phyloP scores from a whole-genome alignment of 495 filamentous ascomycete species.

The Lentithecium fluviatile region DNA sequence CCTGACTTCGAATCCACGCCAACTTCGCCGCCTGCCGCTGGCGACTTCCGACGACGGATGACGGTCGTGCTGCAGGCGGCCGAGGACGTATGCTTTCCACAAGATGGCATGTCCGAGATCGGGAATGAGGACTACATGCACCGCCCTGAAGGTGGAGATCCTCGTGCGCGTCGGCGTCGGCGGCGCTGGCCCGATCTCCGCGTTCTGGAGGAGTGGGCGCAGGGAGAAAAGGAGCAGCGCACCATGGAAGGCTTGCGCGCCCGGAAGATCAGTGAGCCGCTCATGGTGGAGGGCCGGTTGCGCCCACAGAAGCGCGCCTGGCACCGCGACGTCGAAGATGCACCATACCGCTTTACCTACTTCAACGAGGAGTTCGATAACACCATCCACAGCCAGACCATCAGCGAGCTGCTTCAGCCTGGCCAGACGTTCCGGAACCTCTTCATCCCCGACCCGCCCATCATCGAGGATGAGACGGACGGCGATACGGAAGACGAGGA shows the following conservation, averaged over 20 bases:
- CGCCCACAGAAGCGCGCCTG: conserved; percentile 76
- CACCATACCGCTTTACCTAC: conserved; percentile 93
- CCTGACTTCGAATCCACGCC: conserved; percentile 37
- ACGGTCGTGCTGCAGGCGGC: conserved; percentile 57
- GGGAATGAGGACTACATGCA: conserved; percentile 68
- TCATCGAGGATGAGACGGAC: conserved; percentile 52
- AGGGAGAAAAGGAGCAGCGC: conserved; percentile 84
- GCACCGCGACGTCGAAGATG: conserved; percentile 86
- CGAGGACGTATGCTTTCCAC: conserved; percentile 92
- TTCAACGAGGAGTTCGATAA: conserved; percentile 95
- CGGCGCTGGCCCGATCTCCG: conserved; percentile 68
- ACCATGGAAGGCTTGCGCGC: conserved; percentile 75
- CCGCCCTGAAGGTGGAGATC: conserved; percentile 44
- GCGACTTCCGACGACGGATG: conserved; percentile 52
- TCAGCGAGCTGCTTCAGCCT: conserved; percentile 84
- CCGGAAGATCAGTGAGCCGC: conserved; percentile 90
- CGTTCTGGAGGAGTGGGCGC: conserved; percentile 86
- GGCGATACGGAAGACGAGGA: conserved; percentile 38
- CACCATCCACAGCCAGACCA: conserved; percentile 92
- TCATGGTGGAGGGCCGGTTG: conserved; percentile 83
- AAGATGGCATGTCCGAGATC: conserved; percentile 71
- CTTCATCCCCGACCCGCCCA: conserved; percentile 72
- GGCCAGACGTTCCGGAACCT: conserved; percentile 80
- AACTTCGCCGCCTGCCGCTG: conserved; percentile 42
- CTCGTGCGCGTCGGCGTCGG: conserved; percentile 46